Evolutionary conservation across 75 land plant genomes (phyloP), one percentile per base, ranked within the genome.

Genomic region (Picea sitchensis): DNA sequence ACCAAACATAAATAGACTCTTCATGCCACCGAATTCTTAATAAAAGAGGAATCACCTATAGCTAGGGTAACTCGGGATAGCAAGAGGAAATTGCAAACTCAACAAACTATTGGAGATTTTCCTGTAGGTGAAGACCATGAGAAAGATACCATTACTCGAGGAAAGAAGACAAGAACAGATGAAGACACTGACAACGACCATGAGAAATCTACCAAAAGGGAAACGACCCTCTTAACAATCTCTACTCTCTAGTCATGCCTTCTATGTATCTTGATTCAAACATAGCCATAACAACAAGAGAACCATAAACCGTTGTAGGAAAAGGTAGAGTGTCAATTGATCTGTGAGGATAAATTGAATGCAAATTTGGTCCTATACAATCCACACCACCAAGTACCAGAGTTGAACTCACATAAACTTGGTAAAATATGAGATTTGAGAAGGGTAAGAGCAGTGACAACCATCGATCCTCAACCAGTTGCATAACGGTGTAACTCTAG

Each of bases 221-320:
- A 26, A 26, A 26, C 26, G 0, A 26, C 26, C 26, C 26, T 26
- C 26, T 26, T 26, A 26, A 26, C 26, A 26, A 26, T 26, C 26
- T 26, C 26, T 26, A 26, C 26, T 26, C 26, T 26, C 26, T 26
- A 79, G 91, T 94, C 77, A 94, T 82, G 80, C 90, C 91, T 78
- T 97, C 99, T 83, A 76, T 90, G 86, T 86, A 97, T 80, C 92
- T 90, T 60, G 95, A 90, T 73, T 97, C 99, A 80, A 97, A 97
- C 14, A 95, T 76, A n/a, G 95, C 80, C 98, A 97, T 95, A 21
- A 98, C 99, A 80, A 95, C 99, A 60, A 97, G 90, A 60, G 99
- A 97, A 62, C 98, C 98, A 80, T 95, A 94, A 61, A 94, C 99
- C 95, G 95, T 97, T 12, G 98, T 97, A n/a, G 99, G 95, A 89